Evolutionary conservation across 2,329 filamentous ascomycete species (phyloP).

Genomic region (Ophiostoma tasmaniense): DNA sequence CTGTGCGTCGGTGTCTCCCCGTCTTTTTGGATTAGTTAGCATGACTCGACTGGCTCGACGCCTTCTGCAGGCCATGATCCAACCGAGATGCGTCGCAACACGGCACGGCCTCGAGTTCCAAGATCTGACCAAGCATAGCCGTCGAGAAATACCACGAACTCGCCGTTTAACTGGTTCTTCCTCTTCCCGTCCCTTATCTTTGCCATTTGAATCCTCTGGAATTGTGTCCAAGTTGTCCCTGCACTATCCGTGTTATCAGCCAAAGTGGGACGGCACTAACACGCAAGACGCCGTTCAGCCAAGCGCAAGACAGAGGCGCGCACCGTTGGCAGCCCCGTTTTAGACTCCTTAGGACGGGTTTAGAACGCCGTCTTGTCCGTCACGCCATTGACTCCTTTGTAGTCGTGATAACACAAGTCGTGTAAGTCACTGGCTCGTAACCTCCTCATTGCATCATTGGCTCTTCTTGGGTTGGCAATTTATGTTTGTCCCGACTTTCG

Average conservation of each 20-base stretch:
- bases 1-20: background rate
- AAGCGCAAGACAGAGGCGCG: background rate
- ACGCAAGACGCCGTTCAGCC: constrained; percentile 1
- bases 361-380: background rate
- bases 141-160: background rate
- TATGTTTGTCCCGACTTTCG: background rate
- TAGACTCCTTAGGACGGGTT: background rate
- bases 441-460: background rate
- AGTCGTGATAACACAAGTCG: constrained; percentile 7
- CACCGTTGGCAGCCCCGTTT: background rate
- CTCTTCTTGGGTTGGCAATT: background rate
- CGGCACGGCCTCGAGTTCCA: background rate
- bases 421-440: background rate
- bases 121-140: background rate
- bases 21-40: background rate
- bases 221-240: background rate
- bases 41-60: background rate
- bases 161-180: background rate
- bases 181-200: background rate
- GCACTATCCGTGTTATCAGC: background rate
- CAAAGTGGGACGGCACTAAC: background rate
- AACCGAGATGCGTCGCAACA: background rate
- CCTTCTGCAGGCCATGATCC: background rate
- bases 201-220: background rate
- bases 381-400: background rate